phyloP scores from a whole-genome alignment of 179 eudicot species.

The Silene noctiflora region DNA sequence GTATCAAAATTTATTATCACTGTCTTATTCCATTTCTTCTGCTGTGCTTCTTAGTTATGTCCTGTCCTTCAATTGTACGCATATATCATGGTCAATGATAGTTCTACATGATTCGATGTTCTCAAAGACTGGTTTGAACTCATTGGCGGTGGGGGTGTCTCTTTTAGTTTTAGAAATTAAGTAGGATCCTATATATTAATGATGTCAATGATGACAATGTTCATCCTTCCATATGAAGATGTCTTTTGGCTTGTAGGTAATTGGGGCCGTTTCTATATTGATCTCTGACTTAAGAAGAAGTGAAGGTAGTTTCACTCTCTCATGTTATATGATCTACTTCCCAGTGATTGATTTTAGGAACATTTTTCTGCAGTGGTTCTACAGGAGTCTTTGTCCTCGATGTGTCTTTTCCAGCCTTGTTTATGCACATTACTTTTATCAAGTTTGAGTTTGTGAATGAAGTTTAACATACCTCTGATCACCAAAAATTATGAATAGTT shows the following conservation, averaged over 20 bases:
- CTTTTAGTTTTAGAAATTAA: neutral
- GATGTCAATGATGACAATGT: conserved; percentile 54
- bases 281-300: conserved; percentile 92
- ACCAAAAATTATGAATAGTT: neutral
- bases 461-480: neutral
- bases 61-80: neutral
- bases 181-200: conserved; percentile 26
- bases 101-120: neutral
- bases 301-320: conserved; percentile 89
- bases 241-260: conserved; percentile 97
- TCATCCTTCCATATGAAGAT: conserved; percentile 76
- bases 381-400: neutral
- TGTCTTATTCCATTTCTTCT: neutral
- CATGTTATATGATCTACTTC: conserved; percentile 37
- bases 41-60: neutral
- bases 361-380: neutral
- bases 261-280: conserved; percentile 85
- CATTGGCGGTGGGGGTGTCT: neutral
- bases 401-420: neutral
- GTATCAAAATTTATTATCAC: neutral
- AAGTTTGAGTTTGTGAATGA: neutral
- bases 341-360: conserved; percentile 19
- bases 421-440: neutral
- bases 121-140: neutral
- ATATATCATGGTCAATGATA: neutral